Evolutionary conservation across 768 basidiomycete genomes (phyloP).

Genomic region (Dioszegia crocea): DNA sequence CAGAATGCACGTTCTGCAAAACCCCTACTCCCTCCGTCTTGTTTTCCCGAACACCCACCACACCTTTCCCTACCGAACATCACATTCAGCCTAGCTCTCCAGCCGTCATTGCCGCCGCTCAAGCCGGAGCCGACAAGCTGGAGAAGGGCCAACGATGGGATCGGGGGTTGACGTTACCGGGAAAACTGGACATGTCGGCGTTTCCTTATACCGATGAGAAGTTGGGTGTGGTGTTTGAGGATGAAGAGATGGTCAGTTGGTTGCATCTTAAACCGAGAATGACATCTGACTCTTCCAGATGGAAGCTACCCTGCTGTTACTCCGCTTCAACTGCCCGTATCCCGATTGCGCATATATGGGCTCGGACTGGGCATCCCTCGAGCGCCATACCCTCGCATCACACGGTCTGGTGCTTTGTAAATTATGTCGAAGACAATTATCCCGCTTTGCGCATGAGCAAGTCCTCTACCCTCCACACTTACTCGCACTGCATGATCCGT

Average conservation of each 20-base stretch:
- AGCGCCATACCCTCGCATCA: slow-evolving; percentile 69
- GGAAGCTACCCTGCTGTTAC: slow-evolving; percentile 84
- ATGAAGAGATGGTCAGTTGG: slow-evolving; percentile 58
- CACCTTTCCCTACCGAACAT: slow-evolving; percentile 38
- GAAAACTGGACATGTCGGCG: slow-evolving; percentile 34
- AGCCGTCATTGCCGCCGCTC: slow-evolving; percentile 30
- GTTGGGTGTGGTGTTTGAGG: slow-evolving; percentile 76
- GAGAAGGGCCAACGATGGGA: slow-evolving; percentile 35
- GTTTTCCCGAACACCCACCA: slow-evolving; percentile 39
- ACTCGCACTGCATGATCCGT: slow-evolving; percentile 72
- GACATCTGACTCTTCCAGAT: slow-evolving; percentile 61
- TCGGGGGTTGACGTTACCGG: slow-evolving; percentile 31
- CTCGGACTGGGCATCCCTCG: slow-evolving; percentile 83
- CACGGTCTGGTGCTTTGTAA: slow-evolving; percentile 82
- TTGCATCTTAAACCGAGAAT: too few species aligned
- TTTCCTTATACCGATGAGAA: slow-evolving; percentile 43
- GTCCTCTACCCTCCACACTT: slow-evolving; percentile 67
- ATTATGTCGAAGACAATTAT: slow-evolving; percentile 81
- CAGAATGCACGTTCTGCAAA: slow-evolving; percentile 95
- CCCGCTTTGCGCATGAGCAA: slow-evolving; percentile 94
- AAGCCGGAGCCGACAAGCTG: slow-evolving; percentile 30
- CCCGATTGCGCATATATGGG: slow-evolving; percentile 75
- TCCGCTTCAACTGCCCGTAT: slow-evolving; percentile 92
- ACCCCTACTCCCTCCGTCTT: slow-evolving; percentile 34
- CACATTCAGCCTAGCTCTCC: slow-evolving; percentile 29